A percentile compares a stretch with the other conserved stretches of the same genome.
phyloP scores from a whole-genome alignment of 2,329 filamentous ascomycete species.

The Phaeosphaeriaceae sp. region DNA sequence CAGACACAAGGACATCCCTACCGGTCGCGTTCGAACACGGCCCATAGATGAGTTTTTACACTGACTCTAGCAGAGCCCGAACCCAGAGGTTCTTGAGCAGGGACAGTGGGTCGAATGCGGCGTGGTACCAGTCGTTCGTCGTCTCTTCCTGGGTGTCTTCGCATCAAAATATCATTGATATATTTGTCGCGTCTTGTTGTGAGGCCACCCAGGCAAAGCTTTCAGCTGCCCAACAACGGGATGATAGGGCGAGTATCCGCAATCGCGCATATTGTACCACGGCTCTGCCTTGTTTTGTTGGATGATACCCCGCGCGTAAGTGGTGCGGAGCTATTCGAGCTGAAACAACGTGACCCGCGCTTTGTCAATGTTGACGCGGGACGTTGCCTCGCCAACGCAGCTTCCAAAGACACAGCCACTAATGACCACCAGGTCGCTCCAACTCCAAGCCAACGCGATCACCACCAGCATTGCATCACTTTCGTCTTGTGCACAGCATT shows the following conservation, averaged over 20 bases:
- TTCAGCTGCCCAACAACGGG: background rate
- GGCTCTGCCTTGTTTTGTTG: constrained; percentile 7
- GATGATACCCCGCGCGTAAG: constrained; percentile 8
- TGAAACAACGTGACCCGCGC: constrained; percentile 34
- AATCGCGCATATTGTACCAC: constrained; percentile 10
- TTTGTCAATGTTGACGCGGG: constrained; percentile 12
- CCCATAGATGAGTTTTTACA: background rate
- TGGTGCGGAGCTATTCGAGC: constrained; percentile 38
- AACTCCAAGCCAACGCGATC: constrained; percentile 19
- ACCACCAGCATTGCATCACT: constrained; percentile 38
- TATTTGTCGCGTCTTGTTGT: background rate
- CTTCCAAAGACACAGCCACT: constrained; percentile 27
- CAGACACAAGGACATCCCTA: background rate
- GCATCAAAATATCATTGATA: background rate
- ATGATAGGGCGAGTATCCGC: constrained; percentile 6
- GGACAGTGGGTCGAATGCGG: background rate
- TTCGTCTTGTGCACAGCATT: constrained; percentile 13
- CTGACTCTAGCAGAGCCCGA: background rate
- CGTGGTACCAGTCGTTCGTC: background rate
- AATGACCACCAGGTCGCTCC: constrained; percentile 26
- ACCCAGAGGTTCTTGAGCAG: background rate
- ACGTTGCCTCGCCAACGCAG: background rate
- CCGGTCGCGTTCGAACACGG: background rate
- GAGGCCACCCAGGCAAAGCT: background rate
- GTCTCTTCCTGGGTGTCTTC: background rate